Percentiles rank a stretch among this genome's conserved stretches.
Evolutionary conservation across 495 filamentous ascomycete species (phyloP).

Genomic region (Beverwykella pulmonaria): DNA sequence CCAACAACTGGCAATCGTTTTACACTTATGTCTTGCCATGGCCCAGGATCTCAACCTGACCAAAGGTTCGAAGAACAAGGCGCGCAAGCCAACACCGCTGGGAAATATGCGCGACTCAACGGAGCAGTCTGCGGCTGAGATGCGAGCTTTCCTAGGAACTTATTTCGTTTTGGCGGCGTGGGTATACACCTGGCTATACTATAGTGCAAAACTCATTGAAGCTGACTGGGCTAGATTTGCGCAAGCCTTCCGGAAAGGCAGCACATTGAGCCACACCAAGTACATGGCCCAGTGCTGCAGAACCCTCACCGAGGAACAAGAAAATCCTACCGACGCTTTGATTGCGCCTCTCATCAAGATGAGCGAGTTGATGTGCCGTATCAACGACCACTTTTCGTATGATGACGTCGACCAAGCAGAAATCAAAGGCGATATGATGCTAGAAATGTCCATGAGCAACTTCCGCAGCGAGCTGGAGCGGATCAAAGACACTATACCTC

Average conservation of each 20-base stretch:
- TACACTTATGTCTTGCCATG: constrained; percentile 27
- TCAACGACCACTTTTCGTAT: constrained; percentile 29
- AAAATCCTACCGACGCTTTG: constrained; percentile 11
- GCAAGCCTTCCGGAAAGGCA: constrained; percentile 24
- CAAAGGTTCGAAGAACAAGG: constrained; percentile 14
- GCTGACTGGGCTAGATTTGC: constrained; percentile 6
- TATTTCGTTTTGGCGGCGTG: constrained; percentile 21
- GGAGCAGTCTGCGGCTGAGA: constrained; percentile 4
- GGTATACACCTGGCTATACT: background rate
- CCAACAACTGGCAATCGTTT: constrained; percentile 19
- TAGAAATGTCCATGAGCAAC: constrained; percentile 9
- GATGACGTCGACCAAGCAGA: constrained; percentile 26
- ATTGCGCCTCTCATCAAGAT: constrained; percentile 13
- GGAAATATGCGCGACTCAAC: background rate
- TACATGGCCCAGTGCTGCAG: constrained; percentile 20
- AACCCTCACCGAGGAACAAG: background rate
- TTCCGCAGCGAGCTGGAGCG: constrained; percentile 15
- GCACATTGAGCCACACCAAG: constrained; percentile 9
- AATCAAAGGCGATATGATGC: constrained; percentile 12
- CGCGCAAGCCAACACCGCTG: background rate
- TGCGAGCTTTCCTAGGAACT: constrained; percentile 15
- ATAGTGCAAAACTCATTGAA: background rate
- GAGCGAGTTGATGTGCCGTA: constrained; percentile 16
- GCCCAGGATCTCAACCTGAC: constrained; percentile 18
- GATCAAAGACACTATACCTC: constrained; percentile 10